Evolutionary conservation across 2,329 filamentous ascomycete species (phyloP), one percentile per base, ranked within the genome.

Genomic region (Microsporum audouinii): DNA sequence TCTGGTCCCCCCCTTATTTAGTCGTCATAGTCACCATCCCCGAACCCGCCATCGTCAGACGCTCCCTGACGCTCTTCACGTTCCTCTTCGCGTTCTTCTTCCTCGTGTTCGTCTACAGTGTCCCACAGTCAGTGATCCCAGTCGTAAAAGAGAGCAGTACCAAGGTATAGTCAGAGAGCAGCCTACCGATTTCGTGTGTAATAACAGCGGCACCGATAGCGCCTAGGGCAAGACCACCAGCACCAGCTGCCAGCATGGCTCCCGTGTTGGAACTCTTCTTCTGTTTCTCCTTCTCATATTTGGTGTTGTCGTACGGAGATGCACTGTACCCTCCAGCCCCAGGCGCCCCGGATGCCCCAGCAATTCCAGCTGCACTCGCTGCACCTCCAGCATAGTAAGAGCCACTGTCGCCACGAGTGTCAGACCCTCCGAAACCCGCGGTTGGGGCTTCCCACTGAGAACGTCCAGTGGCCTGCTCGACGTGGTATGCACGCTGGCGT

Each of bases 361-460:
- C 47, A 29, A 23, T 33, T 7, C 47, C 47, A 53, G 47, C 27
- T 31, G 17, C 17, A 8, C 47, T 27, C 27, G 29, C 3, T 12
- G 29, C 27, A n/a, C 23, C 7, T n/a, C 58, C 59, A 33, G 36
- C 33, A 23, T 60, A 57, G 68, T 85, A 88, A 74, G 82, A 88
- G 76, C 82, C 87, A 60, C 82, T 81, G 68, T 85, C 43, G 29
- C 60, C 60, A 8, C 60, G 77, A 65, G 88, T 85, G 71, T 86
- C 81, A 29, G 83, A 77, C 33, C 76, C 74, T 85, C 85, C 88
- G 65, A 85, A 85, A 57, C 77, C 68, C 29, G 85, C 79, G 65
- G 86, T 75, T 17, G 71, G 69, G 63, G 81, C 75, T 27, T 80
- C 77, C 78, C 77, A 80, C 63, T 79, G 76, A 1, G 74, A 75